These are phyloP conservation scores for Polyporus tsugae DNA, from an alignment of 1,284 basidiomycete species.

Conservation along the genomic window DNA sequence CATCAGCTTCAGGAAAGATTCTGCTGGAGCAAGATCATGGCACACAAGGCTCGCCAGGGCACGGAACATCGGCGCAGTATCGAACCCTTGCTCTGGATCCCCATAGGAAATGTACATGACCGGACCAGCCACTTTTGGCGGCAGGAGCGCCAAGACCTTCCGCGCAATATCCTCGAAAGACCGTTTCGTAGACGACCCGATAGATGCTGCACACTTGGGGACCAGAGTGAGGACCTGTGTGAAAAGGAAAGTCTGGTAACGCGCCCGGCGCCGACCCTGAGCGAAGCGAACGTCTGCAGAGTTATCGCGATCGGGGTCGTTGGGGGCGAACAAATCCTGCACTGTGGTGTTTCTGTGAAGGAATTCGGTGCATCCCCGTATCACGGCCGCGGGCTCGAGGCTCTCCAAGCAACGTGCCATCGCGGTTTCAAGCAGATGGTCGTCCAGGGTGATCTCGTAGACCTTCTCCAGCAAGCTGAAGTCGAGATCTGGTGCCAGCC, in stretches of 20 bases:
- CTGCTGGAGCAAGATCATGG: background rate
- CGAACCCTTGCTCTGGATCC: background rate
- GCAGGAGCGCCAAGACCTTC: background rate
- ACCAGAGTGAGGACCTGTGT: background rate
- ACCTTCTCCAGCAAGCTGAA: slow-evolving; percentile 8
- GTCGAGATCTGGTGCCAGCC: slow-evolving; percentile 4
- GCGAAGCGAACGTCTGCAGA: slow-evolving; percentile 1
- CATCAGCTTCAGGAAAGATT: slow-evolving; percentile 4
- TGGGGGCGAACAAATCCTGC: background rate
- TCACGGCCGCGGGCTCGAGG: background rate
- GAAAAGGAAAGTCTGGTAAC: slow-evolving; percentile 5
- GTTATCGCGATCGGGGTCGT: background rate
- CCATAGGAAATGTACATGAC: background rate
- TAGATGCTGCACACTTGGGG: background rate
- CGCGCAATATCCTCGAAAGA: background rate
- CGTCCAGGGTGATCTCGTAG: slow-evolving; percentile 11
- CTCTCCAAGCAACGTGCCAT: background rate
- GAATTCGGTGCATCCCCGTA: slow-evolving; percentile 2
- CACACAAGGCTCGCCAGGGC: background rate
- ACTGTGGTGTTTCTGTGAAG: background rate
- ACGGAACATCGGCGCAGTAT: background rate
- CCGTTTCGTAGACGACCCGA: background rate
- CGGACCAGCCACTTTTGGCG: background rate
- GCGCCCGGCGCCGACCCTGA: slow-evolving; percentile 3
- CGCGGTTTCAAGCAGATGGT: slow-evolving; percentile 1